Base-by-base conservation (phyloP, 2,329 filamentous ascomycete species). In the Trichothecium roseum region DNA sequence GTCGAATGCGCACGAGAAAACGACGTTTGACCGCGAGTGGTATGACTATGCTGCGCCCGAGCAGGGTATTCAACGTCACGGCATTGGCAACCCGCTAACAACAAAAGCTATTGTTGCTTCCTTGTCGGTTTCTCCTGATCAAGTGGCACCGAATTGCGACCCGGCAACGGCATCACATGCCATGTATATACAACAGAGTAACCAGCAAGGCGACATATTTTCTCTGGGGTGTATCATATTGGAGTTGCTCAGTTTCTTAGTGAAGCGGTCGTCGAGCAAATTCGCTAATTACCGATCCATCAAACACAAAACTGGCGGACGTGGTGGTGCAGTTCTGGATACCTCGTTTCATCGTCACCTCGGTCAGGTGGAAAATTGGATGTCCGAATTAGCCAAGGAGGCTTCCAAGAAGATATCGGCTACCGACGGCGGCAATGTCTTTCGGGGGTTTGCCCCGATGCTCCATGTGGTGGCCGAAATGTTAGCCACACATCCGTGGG, bases 11-110 rank as follows among this genome's bases (percentile, higher is more conserved):
- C 51, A 51, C 8, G 64, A 67, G 39, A 61, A 59, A 43, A 61
- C 57, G 3, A 63, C 59, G 3, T 76, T 80, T 42, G 77, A 82
- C 44, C 76, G 77, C 41, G 82, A 85, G 50, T 64, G 64, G 8
- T 85, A 85, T 54, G 76, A 84, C 47, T 86, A 86, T 48, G 73
- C 74, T 1, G 78, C 82, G 1, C 82, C 83, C 1, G 83, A 88
- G 48, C 67, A 73, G 37, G 72, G 72, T 63, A 64, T 60, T 49
- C 65, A 58, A 28, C 61, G 61, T 16, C 45, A 45, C 16, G 53
- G 52, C 40, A 56, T 57, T 16, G 49, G 48, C 28, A 55, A 50
- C 26, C 55, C 55, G 10, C 48, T 56, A 8, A 41, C 52, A 30
- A 48, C 55, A 38, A 53, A 52, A 41, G 48, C 53, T 32, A 27